These are phyloP conservation scores for Claviceps capensis DNA, from an alignment of 2,329 filamentous ascomycete genomes.

Conservation along the genomic window DNA sequence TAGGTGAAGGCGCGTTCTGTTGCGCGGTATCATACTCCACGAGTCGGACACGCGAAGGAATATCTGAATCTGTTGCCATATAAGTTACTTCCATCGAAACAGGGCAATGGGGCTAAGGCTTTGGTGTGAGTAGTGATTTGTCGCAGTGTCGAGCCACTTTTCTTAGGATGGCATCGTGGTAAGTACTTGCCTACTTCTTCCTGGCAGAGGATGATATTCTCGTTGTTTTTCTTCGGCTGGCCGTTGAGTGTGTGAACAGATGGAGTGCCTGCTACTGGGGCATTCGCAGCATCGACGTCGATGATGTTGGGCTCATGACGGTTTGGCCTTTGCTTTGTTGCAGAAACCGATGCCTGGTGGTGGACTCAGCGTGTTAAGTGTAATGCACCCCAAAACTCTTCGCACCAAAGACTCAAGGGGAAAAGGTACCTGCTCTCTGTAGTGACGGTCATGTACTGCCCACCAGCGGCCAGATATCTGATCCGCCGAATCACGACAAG, in stretches of 20 bases:
- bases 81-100: not conserved
- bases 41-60: not conserved
- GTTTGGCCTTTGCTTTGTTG: not conserved
- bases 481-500: conserved; percentile 53
- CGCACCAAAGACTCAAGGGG: not conserved
- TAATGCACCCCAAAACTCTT: not conserved
- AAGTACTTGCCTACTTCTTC: not conserved
- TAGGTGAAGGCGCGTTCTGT: not conserved
- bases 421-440: conserved; percentile 37
- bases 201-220: not conserved
- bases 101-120: not conserved
- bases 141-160: not conserved
- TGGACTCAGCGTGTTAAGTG: not conserved
- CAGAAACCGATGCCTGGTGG: not conserved
- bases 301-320: not conserved
- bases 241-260: not conserved
- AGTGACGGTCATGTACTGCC: conserved; percentile 85
- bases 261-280: not conserved
- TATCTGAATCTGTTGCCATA: not conserved
- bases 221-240: not conserved
- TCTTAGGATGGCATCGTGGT: not conserved
- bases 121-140: not conserved
- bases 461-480: conserved; percentile 85
- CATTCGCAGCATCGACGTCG: not conserved
- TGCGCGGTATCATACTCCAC: not conserved